Percentiles rank a stretch among this genome's conserved stretches.
phyloP scores from a whole-genome alignment of 345 rosid species.

The Eucalyptus fibrosa region DNA sequence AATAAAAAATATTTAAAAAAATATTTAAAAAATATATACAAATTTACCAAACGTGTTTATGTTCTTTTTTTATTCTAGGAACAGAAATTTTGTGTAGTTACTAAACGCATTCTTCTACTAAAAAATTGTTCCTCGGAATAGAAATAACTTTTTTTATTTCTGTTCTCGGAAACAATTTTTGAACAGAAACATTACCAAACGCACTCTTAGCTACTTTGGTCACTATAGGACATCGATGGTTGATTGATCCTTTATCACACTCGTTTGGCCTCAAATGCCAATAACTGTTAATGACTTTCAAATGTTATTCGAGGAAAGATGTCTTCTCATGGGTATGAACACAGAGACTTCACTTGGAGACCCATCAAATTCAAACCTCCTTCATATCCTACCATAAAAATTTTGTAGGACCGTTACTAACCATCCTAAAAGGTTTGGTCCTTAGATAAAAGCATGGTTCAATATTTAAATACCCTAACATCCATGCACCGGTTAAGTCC shows the following conservation, averaged over 20 bases:
- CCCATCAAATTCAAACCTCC: neutral
- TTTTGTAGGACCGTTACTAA: accelerated
- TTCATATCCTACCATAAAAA: neutral
- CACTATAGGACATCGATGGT: too few relatives aligned
- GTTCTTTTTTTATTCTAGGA: accelerated
- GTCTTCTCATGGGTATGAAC: neutral
- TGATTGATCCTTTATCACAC: neutral
- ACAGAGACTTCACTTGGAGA: neutral
- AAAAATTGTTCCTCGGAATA: accelerated
- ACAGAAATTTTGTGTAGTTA: accelerated
- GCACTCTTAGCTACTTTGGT: neutral
- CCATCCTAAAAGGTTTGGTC: neutral
- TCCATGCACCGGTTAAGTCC: neutral
- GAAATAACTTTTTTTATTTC: accelerated
- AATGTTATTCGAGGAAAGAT: too few relatives aligned
- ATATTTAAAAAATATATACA: too few relatives aligned
- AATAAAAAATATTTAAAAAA: too few relatives aligned
- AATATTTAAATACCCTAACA: neutral
- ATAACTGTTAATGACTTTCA: neutral
- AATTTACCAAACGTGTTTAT: too few relatives aligned
- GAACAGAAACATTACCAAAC: too few relatives aligned
- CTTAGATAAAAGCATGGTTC: neutral
- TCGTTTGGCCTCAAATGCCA: neutral
- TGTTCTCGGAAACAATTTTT: accelerated
- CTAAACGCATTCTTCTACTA: accelerated